phyloP scores from a whole-genome alignment of 169 alveolate species.

The Eimeria maxima region DNA sequence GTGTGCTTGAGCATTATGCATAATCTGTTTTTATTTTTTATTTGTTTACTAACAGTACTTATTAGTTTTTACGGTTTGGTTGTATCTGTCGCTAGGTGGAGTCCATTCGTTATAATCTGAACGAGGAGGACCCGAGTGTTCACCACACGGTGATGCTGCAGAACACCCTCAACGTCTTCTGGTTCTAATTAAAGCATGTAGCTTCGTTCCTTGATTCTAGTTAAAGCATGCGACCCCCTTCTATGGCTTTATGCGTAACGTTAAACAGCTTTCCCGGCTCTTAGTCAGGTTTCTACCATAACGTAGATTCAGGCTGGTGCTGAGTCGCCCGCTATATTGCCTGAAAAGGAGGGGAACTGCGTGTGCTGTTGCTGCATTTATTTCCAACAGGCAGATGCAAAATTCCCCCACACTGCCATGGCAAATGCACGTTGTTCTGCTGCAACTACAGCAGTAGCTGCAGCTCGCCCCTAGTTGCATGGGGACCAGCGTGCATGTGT shows the following conservation, averaged over 20 bases:
- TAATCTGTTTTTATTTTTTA: not conserved
- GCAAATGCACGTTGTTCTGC: not conserved
- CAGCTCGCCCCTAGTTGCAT: not conserved
- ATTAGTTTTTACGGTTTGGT: not conserved
- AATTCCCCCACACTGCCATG: not conserved
- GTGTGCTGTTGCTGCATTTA: not conserved
- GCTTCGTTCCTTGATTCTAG: too few relatives aligned
- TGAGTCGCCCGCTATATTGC: too few relatives aligned
- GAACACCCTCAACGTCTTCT: not conserved
- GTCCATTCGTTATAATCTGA: not conserved
- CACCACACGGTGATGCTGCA: conserved; percentile 2
- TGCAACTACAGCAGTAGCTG: not conserved
- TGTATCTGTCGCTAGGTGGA: conserved; percentile 4
- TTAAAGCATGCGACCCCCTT: too few relatives aligned
- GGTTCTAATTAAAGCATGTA: too few relatives aligned
- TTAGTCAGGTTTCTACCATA: too few relatives aligned
- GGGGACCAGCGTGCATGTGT: not conserved
- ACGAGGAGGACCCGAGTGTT: conserved; percentile 17
- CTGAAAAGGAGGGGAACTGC: too few relatives aligned
- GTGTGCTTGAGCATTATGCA: not conserved
- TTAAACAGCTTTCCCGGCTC: too few relatives aligned
- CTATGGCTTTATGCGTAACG: too few relatives aligned
- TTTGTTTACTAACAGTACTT: too few relatives aligned
- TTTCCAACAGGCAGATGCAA: not conserved
- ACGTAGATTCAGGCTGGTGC: too few relatives aligned